Evolutionary conservation across 2,329 filamentous ascomycete genomes (phyloP).

Genomic region (Fusarium avenaceum): DNA sequence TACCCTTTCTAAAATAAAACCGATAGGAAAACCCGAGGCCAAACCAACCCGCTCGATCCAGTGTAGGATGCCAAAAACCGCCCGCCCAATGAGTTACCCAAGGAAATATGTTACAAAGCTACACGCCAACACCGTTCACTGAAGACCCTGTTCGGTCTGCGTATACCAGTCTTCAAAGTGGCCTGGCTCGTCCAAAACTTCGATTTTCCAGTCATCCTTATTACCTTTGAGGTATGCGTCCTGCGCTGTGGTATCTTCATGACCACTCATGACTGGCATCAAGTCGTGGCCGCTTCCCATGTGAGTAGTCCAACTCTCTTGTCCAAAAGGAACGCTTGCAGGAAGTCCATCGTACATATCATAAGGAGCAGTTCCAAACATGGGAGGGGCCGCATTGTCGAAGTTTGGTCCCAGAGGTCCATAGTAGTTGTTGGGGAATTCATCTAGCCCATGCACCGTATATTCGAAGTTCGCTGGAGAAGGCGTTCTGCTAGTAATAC

Average conservation of each 20-base stretch:
- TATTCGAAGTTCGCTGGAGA: slow-evolving; percentile 42
- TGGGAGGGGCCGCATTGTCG: slow-evolving; percentile 11
- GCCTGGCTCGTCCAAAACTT: slow-evolving; percentile 51
- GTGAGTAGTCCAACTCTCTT: slow-evolving; percentile 33
- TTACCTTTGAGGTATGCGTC: slow-evolving; percentile 52
- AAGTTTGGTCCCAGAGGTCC: slow-evolving; percentile 15
- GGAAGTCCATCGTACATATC: slow-evolving; percentile 29
- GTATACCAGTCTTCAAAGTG: slow-evolving; percentile 54
- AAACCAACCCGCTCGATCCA: slow-evolving; percentile 30
- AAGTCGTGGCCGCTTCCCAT: slow-evolving; percentile 23
- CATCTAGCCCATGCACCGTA: slow-evolving; percentile 23
- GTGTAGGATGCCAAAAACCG: slow-evolving; percentile 22
- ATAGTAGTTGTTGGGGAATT: slow-evolving; percentile 30
- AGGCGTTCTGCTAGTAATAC: slow-evolving; percentile 37
- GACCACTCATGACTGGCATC: slow-evolving; percentile 25
- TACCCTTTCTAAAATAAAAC: slow-evolving; percentile 10
- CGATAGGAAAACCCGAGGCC: slow-evolving; percentile 27
- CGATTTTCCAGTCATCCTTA: slow-evolving; percentile 54
- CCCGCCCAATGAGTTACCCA: slow-evolving; percentile 15
- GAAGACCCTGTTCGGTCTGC: slow-evolving; percentile 46
- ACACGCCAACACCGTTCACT: slow-evolving; percentile 19
- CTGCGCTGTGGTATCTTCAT: slow-evolving; percentile 37
- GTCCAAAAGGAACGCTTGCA: slow-evolving; percentile 15
- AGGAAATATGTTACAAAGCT: slow-evolving; percentile 18
- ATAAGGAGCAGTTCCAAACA: slow-evolving; percentile 28